Base-by-base conservation (phyloP, 2,329 filamentous ascomycete species). In the Talaromyces sp. region DNA sequence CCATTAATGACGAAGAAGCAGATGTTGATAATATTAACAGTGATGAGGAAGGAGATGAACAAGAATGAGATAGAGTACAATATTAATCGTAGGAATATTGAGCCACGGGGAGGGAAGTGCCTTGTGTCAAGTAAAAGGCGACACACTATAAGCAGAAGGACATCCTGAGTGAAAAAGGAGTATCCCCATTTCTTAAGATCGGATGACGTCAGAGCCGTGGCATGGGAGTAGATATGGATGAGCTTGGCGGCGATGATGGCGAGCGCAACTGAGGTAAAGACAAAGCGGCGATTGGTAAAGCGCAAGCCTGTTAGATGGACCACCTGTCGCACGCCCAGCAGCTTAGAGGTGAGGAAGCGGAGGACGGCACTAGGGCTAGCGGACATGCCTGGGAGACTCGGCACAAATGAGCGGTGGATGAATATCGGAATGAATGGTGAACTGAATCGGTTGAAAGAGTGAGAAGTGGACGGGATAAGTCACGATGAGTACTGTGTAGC, bases 1-100 rank as follows among this genome's bases (percentile, higher is more conserved):
- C 75, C 75, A 41, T 72, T 75, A 13, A 72, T 70, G 31, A 75
- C 62, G 59, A 73, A 77, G 58, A 77, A 75, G 39, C 74, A 76
- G 57, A 69, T 70, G 57, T 76, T 76, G 37, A 75, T 70, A 7
- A 62, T 56, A 10, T 43, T 62, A 13, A 62, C 35, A 54, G 37
- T 62, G 61, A 37, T 56, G 49, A 56, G 22, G 25, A 54, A 62
- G 15, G n/a, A 5, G 15, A 62, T 62, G 47, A 62, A 62, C 17
- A 41, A 45, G 15, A 5, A 62, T 54, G 47, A 27, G 49, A 62
- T 56, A 10, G 8, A 17, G 22, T 2, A 45, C 1, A 25, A 37
- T 31, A 27, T n/a, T 3, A 56, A 17, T 22, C 22, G 61, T 15
- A 62, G 1, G 49, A 45, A 45, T 33, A 49, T 37, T n/a, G 49